A percentile compares a stretch with the other conserved stretches of the same genome.
Conservation (phyloP, 2,329 filamentous ascomycete genomes). For the Arthrobotrys conoides region DNA sequence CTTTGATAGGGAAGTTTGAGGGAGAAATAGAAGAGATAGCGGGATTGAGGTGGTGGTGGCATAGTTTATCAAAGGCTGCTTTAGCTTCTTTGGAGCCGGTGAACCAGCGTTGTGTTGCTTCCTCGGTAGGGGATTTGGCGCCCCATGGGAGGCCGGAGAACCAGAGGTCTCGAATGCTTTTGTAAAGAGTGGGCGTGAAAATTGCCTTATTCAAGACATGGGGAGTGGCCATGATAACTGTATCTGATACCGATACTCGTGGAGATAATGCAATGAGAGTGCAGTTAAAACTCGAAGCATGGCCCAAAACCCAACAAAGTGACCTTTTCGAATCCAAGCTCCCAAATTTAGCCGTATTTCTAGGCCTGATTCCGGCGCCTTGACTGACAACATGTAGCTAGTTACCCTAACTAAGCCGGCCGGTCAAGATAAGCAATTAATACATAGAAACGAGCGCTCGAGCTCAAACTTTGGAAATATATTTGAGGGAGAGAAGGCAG, state of each 20-base stretch:
- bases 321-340: no score
- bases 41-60: slow-evolving; percentile 31
- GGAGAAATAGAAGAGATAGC: slow-evolving; percentile 43
- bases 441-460: no score
- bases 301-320: no score
- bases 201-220: slow-evolving; percentile 37
- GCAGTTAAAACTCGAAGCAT: background rate
- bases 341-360: no score
- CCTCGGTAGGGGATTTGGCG: slow-evolving; percentile 39
- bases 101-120: slow-evolving; percentile 52
- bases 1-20: slow-evolving; percentile 45
- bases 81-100: slow-evolving; percentile 42
- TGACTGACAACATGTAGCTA: no score
- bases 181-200: slow-evolving; percentile 40
- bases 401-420: no score
- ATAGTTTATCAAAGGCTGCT: slow-evolving; percentile 37
- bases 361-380: no score
- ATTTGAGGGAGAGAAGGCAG: no score
- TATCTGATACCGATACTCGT: background rate
- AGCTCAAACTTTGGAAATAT: no score
- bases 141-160: slow-evolving; percentile 43
- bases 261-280: background rate
- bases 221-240: slow-evolving; percentile 20
- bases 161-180: slow-evolving; percentile 51
- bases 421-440: no score